Percentiles rank a stretch among this genome's conserved stretches.
phyloP scores from a whole-genome alignment of 257 asterid genomes.

The Knoxia roxburghii region DNA sequence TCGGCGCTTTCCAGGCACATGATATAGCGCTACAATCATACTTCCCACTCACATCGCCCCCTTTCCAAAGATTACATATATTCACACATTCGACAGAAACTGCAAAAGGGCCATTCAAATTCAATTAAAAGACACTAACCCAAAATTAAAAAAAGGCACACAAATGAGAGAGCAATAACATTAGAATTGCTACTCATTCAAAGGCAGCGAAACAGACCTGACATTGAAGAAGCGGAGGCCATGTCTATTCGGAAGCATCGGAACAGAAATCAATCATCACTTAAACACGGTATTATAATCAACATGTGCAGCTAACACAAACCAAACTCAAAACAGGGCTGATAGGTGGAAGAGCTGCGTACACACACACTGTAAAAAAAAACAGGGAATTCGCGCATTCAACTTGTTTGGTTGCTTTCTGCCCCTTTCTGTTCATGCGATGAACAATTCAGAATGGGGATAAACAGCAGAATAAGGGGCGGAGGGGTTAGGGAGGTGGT shows the following conservation, averaged over 20 bases:
- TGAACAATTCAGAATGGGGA: neutral
- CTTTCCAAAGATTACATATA: slow-evolving; percentile 66
- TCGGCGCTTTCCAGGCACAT: slow-evolving; percentile 79
- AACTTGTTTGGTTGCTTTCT: neutral
- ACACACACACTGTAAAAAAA: slow-evolving; percentile 1
- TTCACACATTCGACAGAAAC: slow-evolving; percentile 77
- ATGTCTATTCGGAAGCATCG: slow-evolving; percentile 69
- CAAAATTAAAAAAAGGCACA: neutral
- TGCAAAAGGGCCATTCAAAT: too few species aligned
- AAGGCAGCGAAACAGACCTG: slow-evolving; percentile 38
- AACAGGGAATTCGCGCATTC: slow-evolving; percentile 1
- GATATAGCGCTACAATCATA: slow-evolving; percentile 61
- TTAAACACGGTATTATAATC: slow-evolving; percentile 6
- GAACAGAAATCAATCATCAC: slow-evolving; percentile 33
- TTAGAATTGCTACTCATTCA: neutral
- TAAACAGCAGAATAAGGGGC: neutral
- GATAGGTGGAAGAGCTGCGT: neutral
- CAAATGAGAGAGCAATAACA: neutral
- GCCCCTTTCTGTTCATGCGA: neutral
- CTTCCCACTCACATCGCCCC: slow-evolving; percentile 66
- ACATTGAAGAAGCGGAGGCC: slow-evolving; percentile 68
- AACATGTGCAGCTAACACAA: slow-evolving; percentile 1
- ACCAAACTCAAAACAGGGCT: neutral
- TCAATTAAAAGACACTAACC: slow-evolving; percentile 5
- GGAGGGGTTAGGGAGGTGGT: slow-evolving; percentile 4